Evolutionary conservation across 1,284 basidiomycete species (phyloP).

Genomic region (Xanthoconium separans): DNA sequence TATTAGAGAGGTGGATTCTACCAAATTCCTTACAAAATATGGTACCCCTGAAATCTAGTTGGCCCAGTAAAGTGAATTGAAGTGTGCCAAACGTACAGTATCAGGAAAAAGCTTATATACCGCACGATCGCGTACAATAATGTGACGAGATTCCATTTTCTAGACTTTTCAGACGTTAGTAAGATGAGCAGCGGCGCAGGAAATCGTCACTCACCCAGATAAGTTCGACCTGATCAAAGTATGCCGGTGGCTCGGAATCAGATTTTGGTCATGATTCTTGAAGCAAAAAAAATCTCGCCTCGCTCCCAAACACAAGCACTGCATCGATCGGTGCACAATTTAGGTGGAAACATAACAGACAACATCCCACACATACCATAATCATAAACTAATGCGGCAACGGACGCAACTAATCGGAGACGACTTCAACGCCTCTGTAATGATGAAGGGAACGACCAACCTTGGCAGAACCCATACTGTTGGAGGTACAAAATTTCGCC

Average conservation of each 20-base stretch:
- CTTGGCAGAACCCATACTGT: slow-evolving; percentile 7
- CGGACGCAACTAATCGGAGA: slow-evolving; percentile 6
- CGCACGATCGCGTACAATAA: slow-evolving; percentile 21
- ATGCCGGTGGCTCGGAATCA: neutral
- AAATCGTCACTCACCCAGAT: slow-evolving; percentile 12
- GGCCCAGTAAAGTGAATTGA: neutral
- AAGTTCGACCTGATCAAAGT: slow-evolving; percentile 14
- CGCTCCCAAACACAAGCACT: slow-evolving; percentile 14
- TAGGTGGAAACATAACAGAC: neutral
- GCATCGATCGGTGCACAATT: neutral
- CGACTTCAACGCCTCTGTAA: neutral
- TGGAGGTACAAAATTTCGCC: slow-evolving; percentile 3
- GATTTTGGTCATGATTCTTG: too few relatives aligned
- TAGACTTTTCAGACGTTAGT: slow-evolving; percentile 6
- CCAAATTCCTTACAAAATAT: slow-evolving; percentile 10
- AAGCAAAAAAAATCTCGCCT: slow-evolving; percentile 4
- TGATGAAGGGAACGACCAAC: slow-evolving; percentile 2
- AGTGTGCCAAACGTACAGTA: slow-evolving; percentile 8
- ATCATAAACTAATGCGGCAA: slow-evolving; percentile 18
- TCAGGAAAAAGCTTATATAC: slow-evolving; percentile 18
- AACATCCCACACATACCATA: slow-evolving; percentile 10
- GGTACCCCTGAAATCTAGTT: slow-evolving; percentile 7
- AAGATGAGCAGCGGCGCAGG: neutral
- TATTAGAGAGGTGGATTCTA: neutral
- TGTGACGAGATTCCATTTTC: slow-evolving; percentile 18